Conservation (phyloP, 768 basidiomycete genomes). For the Tephrocybe rancida region DNA sequence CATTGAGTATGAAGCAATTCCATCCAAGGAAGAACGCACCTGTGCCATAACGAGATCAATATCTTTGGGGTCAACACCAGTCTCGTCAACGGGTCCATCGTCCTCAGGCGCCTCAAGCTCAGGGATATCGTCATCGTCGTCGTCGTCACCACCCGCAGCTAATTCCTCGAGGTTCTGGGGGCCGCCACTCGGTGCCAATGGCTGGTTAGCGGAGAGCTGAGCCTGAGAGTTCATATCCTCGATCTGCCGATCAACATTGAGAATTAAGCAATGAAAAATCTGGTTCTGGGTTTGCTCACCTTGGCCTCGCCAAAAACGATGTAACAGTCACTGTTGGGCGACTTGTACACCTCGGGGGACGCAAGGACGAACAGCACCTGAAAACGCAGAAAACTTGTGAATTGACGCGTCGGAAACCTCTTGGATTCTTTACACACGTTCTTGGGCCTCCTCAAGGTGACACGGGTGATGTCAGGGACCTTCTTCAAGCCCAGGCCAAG, state of each 20-base stretch:
- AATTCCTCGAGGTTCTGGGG: slow-evolving; percentile 52
- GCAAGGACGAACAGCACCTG: slow-evolving; percentile 92
- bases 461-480: slow-evolving; percentile 91
- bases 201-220: slow-evolving; percentile 78
- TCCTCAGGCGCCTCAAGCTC: slow-evolving; percentile 84
- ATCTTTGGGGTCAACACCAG: slow-evolving; percentile 90
- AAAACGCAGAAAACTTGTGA: not conserved
- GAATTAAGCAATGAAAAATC: not conserved
- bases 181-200: slow-evolving; percentile 59
- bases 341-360: slow-evolving; percentile 97
- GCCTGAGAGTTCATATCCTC: slow-evolving; percentile 88
- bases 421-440: slow-evolving; percentile 56
- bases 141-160: slow-evolving; percentile 57
- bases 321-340: slow-evolving; percentile 95
- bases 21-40: slow-evolving; percentile 16
- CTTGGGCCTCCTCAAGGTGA: slow-evolving; percentile 93
- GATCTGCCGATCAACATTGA: slow-evolving; percentile 45
- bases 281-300: slow-evolving; percentile 37
- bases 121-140: slow-evolving; percentile 82
- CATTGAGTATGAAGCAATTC: not conserved
- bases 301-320: slow-evolving; percentile 99
- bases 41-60: slow-evolving; percentile 90
- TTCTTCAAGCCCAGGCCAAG: slow-evolving; percentile 90
- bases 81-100: slow-evolving; percentile 82
- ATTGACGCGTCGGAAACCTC: not conserved